Base-by-base conservation (phyloP, 2,329 filamentous ascomycete genomes). In the Paraconiothyrium brasiliense region DNA sequence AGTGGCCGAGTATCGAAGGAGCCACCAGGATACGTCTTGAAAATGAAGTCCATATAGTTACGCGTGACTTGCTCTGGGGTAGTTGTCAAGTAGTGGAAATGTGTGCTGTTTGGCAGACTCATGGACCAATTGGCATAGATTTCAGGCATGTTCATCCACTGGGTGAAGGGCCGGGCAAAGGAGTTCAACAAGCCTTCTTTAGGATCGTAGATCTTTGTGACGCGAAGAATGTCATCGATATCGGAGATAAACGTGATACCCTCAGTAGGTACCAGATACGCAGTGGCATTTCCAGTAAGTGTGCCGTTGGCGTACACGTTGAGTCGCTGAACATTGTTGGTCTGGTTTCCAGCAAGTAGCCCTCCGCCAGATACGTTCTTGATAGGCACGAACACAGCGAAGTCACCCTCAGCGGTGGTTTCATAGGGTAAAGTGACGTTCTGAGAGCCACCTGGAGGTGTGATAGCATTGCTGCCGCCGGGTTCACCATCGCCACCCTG, bases 11-110 rank as follows among this genome's bases (percentile, higher is more conserved):
- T 92, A 70, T 94, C 91, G 74, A 93, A 93, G 46, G 88, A 91
- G 47, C 92, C 92, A 14, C 89, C 85, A 0, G 92, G 92, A 74
- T 94, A 94, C 7, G 86, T 92, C 71, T 87, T 86, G 82, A 91
- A 93, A 76, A 94, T 93, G 78, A 90, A 86, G 62, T 90, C 85
- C 90, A 93, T 92, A 80, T 94, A 94, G 67, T 89, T 90, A 46
- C 91, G 84, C 0, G 91, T 92, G 4, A 88, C 85, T 75, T 94
- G 91, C 78, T 93, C 91, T 0, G 91, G 91, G 0, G 91, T 92
- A 0, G 91, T 94, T 0, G 91, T 94, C 22, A 94, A 83, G 79
- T 94, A 94, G 79, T 93, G 91, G 81, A 93, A 94, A 75, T 93
- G 91, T 64, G 89, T 83, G 61, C 67, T 67, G 70, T 92, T 85